Base-by-base conservation (phyloP, 2,329 filamentous ascomycete species). In the Aureobasidium zeae region DNA sequence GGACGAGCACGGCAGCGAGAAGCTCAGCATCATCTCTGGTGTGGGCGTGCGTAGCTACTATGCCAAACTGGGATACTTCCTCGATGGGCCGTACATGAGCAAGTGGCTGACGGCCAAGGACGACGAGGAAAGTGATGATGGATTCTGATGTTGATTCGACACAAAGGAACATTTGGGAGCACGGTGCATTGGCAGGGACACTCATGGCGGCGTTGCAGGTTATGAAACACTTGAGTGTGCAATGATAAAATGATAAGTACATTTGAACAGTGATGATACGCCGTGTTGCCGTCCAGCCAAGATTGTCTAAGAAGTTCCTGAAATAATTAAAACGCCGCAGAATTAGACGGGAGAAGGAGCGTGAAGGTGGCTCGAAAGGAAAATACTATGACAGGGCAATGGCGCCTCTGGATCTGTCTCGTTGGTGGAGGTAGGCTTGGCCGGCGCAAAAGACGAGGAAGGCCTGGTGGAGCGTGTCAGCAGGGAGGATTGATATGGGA, bases 1-100 rank as follows among this genome's bases (percentile, higher is more conserved):
- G 44, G 83, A 95, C 51, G 91, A 98, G 66, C 91, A 98, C 58
- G 84, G 87, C 5, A 95, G 88, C 55, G 74, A 74, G 48, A 98
- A 98, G 72, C 86, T 98, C 45, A 91, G 86, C 58, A 87, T 98
- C 52, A 98, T 98, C 49, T 94, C 87, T n/a, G 91, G 91, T 21
- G 88, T 98, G 6, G 91, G 91, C 10, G 93, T 96, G 13, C 74
- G 91, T 57, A 93, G 86, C 58, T 98, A 98, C 62, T 98, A 98
- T 61, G 81, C 77, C 51, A 89, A 88, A 62, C 73, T 98, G 22
- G 91, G 91, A 1, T 98, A 95, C 67, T 86, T 78, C 72, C 72
- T 98, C 21, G 91, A 98, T 61, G 91, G 91, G 8, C 86, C 85
- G 9, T 94, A 93, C 36, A 66, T 66, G 63, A 61, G 57, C 48